Evolutionary conservation across 768 basidiomycete species (phyloP), one percentile per base, ranked within the genome.

Genomic region (Crucibulum laeve): DNA sequence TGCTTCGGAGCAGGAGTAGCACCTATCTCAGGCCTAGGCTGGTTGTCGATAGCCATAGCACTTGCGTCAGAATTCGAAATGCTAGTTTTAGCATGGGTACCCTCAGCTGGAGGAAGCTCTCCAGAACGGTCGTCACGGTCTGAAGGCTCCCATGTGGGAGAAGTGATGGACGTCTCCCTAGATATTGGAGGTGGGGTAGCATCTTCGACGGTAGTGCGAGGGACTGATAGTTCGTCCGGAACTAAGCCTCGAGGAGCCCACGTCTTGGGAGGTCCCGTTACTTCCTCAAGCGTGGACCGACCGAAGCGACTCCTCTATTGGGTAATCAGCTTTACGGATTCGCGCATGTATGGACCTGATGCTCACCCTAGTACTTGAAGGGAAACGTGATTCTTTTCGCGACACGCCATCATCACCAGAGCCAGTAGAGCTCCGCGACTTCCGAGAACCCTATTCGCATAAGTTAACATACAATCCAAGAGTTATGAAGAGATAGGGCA

Each of bases 151-250:
- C 58, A 59, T 17, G 47, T 45, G 14, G 53, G 51, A 17, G 61
- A 59, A 13, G 52, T 34, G n/a, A 47, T 46, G 4, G 66, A 59
- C 2, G 58, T 53, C 36, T 62, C 59, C 41, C 60, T 53, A 7
- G 60, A 53, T 23, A 55, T 46, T 2, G 60, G 63, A 21, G 63
- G 60, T 15, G 59, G 55, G 1, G 62, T 60, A 10, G 56, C 38
- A 36, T 22, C 32, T 2, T 21, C 10, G 35, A 45, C 14, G 44
- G 53, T 40, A 50, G 35, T 25, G 50, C 35, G n/a, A 41, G 32
- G 6, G 17, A 17, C 25, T 7, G 26, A 15, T 11, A 36, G 17
- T 19, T 26, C 18, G 48, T 14, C 7, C 38, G 33, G 10, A 43
- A 42, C 15, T 35, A 15, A 25, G 33, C n/a, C 38, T 34, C 32